Conservation (phyloP, 129 eudicot genomes). For the Scalesia atractyloides region DNA sequence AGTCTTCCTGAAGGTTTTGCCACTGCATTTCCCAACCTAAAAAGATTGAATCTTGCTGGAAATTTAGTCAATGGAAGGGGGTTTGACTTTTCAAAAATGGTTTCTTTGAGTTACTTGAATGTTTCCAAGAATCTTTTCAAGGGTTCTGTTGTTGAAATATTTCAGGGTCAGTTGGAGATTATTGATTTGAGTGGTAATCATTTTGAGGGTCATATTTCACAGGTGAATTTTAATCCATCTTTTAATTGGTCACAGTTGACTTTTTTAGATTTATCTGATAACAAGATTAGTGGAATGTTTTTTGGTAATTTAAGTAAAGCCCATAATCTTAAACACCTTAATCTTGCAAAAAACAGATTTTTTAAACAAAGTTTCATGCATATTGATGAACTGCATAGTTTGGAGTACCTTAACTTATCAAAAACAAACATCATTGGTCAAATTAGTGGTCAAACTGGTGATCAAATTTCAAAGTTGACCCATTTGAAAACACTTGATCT, state of each 20-base stretch:
- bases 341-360: slow-evolving; percentile 72
- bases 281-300: slow-evolving; percentile 66
- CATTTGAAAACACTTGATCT: slow-evolving; percentile 63
- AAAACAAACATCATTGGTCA: slow-evolving; percentile 52
- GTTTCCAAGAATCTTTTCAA: slow-evolving; percentile 65
- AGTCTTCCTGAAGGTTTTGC: slow-evolving; percentile 66
- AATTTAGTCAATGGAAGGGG: slow-evolving; percentile 62
- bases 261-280: slow-evolving; percentile 70
- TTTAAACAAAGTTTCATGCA: slow-evolving; percentile 50
- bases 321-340: slow-evolving; percentile 65
- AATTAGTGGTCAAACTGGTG: slow-evolving; percentile 54
- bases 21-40: slow-evolving; percentile 63
- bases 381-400: slow-evolving; percentile 39
- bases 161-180: slow-evolving; percentile 67
- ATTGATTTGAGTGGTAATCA: slow-evolving; percentile 75
- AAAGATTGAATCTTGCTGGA: slow-evolving; percentile 59
- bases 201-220: slow-evolving; percentile 74
- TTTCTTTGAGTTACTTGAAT: slow-evolving; percentile 52
- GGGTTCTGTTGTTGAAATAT: slow-evolving; percentile 73
- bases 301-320: slow-evolving; percentile 44
- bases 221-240: slow-evolving; percentile 37
- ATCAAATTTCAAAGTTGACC: slow-evolving; percentile 44
- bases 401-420: slow-evolving; percentile 81
- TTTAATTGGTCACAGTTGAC: slow-evolving; percentile 64
- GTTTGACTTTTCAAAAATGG: slow-evolving; percentile 65